These are phyloP conservation scores for Nicotiana benthamiana DNA, from an alignment of 257 asterid species.

Conservation along the genomic window DNA sequence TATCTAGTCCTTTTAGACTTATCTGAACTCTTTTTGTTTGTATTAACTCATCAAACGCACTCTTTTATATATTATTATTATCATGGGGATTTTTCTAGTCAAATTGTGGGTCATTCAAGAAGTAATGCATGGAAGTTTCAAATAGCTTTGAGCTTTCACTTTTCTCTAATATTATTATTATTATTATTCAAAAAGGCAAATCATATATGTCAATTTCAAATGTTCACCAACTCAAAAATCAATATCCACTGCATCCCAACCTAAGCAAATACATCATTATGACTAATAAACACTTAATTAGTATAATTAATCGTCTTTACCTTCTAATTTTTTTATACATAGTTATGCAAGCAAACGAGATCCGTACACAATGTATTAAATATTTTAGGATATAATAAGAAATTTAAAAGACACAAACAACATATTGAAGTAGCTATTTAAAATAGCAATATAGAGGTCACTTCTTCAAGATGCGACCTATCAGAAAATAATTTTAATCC, in stretches of 20 bases:
- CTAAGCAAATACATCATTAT: slow-evolving; percentile 27
- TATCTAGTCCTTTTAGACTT: slow-evolving; percentile 3
- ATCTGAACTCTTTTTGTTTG: slow-evolving; percentile 10
- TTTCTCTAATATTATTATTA: background rate
- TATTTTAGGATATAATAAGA: background rate
- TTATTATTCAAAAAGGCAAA: background rate
- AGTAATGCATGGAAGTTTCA: slow-evolving; percentile 24
- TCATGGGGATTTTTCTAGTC: slow-evolving; percentile 1
- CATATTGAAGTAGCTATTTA: too few relatives aligned
- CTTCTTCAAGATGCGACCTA: too few relatives aligned
- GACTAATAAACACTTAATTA: background rate
- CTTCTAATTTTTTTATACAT: too few relatives aligned
- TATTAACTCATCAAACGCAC: slow-evolving; percentile 17
- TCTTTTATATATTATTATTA: background rate
- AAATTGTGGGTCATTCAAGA: slow-evolving; percentile 3
- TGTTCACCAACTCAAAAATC: slow-evolving; percentile 9
- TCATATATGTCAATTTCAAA: background rate
- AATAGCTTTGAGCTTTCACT: slow-evolving; percentile 5
- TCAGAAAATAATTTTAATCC: too few relatives aligned
- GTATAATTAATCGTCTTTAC: background rate
- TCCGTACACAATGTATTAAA: background rate
- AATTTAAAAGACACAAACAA: too few relatives aligned
- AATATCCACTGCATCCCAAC: background rate
- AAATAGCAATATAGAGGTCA: too few relatives aligned
- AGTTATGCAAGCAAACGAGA: too few relatives aligned